phyloP scores from a whole-genome alignment of 441 rosid species.

The Arabidopsis lyrata region DNA sequence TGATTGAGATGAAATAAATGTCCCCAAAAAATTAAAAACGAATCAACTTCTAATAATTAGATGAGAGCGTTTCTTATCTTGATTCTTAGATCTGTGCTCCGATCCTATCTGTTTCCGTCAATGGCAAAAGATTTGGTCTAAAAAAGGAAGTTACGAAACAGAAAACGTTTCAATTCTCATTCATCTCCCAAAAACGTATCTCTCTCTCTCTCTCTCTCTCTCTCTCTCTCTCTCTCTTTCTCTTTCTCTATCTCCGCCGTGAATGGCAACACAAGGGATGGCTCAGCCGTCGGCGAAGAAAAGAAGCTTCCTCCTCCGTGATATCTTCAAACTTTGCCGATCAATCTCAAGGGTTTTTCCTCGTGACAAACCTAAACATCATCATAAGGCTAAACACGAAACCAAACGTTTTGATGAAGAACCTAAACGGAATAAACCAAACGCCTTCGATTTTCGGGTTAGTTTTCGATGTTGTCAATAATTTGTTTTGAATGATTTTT shows the following conservation, averaged over 20 bases:
- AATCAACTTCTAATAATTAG: too few relatives aligned
- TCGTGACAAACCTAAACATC: conserved; percentile 38
- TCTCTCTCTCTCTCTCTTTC: too few relatives aligned
- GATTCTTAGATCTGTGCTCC: too few relatives aligned
- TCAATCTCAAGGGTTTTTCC: conserved; percentile 45
- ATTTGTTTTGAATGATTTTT: background rate
- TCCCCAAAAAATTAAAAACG: too few relatives aligned
- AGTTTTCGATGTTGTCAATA: background rate
- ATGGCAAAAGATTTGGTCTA: too few relatives aligned
- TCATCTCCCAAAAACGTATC: background rate
- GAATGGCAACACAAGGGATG: conserved; percentile 45
- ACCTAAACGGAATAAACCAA: too few relatives aligned
- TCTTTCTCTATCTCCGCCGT: conserved; percentile 49
- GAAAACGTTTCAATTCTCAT: conserved; percentile 9
- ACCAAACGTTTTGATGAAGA: conserved; percentile 31
- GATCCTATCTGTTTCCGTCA: too few relatives aligned
- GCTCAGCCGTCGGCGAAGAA: conserved; percentile 47
- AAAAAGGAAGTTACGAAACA: background rate
- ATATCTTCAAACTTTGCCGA: conserved; percentile 45
- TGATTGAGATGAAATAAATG: too few relatives aligned
- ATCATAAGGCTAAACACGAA: conserved; percentile 24
- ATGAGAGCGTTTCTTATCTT: too few relatives aligned
- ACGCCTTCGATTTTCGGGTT: conserved; percentile 22
- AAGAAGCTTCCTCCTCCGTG: conserved; percentile 45
- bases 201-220: background rate